A percentile compares a stretch with the other conserved stretches of the same genome.
Conservation (phyloP, 1,284 basidiomycete species). For the Melampsora americana region DNA sequence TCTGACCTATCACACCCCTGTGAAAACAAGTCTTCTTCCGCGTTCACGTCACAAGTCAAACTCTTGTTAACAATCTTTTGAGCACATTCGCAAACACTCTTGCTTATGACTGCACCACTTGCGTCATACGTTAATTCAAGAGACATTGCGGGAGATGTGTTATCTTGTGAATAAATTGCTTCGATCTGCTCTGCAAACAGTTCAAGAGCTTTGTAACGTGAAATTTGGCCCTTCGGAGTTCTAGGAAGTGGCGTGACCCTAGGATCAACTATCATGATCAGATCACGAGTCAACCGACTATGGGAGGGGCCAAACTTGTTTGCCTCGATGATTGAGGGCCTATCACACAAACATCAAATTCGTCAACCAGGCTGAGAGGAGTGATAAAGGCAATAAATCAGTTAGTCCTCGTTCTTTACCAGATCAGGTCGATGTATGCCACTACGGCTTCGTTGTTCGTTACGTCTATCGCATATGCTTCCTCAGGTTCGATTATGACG, state of each 20-base stretch:
- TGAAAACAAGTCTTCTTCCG: no score
- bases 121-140: no score
- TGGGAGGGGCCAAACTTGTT: slow-evolving; percentile 6
- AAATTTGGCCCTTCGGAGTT: not conserved
- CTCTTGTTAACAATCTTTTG: no score
- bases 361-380: not conserved
- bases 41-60: no score
- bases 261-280: not conserved
- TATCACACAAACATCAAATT: not conserved
- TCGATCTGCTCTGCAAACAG: not conserved
- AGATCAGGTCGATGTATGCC: not conserved
- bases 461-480: not conserved
- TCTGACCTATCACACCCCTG: no score
- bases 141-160: no score
- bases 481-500: not conserved
- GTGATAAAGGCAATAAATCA: not conserved
- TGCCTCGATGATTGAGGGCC: not conserved
- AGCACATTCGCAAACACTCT: no score
- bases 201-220: not conserved
- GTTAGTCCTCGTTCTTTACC: not conserved
- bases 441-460: not conserved
- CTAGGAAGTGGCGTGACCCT: not conserved
- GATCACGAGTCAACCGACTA: not conserved
- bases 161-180: not conserved
- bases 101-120: no score